Evolutionary conservation across 2,329 filamentous ascomycete species (phyloP).

Genomic region (Fusarium nisikadoi): DNA sequence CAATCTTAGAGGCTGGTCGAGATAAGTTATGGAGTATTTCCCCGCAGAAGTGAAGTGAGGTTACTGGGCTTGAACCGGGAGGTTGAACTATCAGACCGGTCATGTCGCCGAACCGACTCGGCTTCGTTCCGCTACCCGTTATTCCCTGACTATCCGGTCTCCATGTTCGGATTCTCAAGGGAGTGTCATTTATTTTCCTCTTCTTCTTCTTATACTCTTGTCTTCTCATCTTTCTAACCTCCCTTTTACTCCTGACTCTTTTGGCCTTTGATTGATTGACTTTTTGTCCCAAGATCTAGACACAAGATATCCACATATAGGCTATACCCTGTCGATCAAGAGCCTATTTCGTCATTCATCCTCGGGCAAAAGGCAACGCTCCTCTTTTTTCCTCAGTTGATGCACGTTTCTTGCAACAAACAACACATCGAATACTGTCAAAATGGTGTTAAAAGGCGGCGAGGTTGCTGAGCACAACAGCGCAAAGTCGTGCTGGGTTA

Average conservation of each 20-base stretch:
- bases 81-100: constrained; percentile 13
- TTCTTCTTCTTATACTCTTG: not conserved
- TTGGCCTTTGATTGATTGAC: not conserved
- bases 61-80: not conserved
- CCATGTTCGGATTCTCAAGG: constrained; percentile 15
- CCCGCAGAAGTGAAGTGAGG: constrained; percentile 23
- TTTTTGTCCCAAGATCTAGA: not conserved
- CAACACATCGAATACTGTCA: constrained; percentile 16
- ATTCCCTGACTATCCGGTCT: constrained; percentile 8
- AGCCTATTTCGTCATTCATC: constrained; percentile 30
- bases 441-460: constrained; percentile 60
- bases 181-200: not conserved
- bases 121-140: constrained; percentile 22
- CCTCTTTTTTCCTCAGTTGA: not conserved
- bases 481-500: constrained; percentile 89
- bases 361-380: constrained; percentile 39
- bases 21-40: constrained; percentile 23
- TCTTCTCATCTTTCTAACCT: not conserved
- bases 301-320: not conserved
- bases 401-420: not conserved
- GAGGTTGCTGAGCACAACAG: constrained; percentile 78
- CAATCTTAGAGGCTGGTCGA: constrained; percentile 34
- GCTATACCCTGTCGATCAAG: constrained; percentile 16
- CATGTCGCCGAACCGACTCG: constrained; percentile 18
- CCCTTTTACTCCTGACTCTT: not conserved